Evolutionary conservation across 768 basidiomycete species (phyloP), one percentile per base, ranked within the genome.

Genomic region (Mycena galericulata): DNA sequence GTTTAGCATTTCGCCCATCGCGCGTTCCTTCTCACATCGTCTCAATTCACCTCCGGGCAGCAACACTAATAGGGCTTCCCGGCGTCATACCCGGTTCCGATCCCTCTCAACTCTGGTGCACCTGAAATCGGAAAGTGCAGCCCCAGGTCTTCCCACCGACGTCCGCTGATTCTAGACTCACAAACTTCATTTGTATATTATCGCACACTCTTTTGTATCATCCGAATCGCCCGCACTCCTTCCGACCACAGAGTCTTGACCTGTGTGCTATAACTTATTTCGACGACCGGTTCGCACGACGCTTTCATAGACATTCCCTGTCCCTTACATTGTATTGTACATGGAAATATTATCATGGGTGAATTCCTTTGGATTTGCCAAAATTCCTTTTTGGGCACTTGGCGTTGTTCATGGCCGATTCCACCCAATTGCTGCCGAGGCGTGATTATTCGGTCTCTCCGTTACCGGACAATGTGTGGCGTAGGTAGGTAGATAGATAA

Each of bases 1-100:
- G 34, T 71, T 71, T 53, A 71, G 70, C 62, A 36, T 71, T 30
- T 71, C 70, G 1, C 70, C 70, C 6, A 58, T 71, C 20, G 43
- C 62, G 1, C 56, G 26, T 12, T 67, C 70, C 17, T 71, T 71
- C 53, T 51, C 54, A 5, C 57, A 61, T 53, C 67, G 67, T 24
- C 40, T 68, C 54, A 26, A 3, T n/a, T 62, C 62, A 22, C 43
- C 54, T 2, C 46, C 55, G 26, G 57, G 46, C 53, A 46, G 53
- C 46, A 27, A n/a, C n/a, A n/a, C n/a, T n/a, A n/a, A n/a, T 22
- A 30, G 24, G 32, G 32, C 22, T 32, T 32, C 46, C 24, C 41
- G 34, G 32, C 40, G 43, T 10, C 54, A 50, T n/a, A 46, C 56
- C 30, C 57, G 57, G 27, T 50, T 65, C 27, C 59, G 67, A 11